phyloP scores from a whole-genome alignment of 2,329 filamentous ascomycete genomes.

The Dryadomyces sulphureus region DNA sequence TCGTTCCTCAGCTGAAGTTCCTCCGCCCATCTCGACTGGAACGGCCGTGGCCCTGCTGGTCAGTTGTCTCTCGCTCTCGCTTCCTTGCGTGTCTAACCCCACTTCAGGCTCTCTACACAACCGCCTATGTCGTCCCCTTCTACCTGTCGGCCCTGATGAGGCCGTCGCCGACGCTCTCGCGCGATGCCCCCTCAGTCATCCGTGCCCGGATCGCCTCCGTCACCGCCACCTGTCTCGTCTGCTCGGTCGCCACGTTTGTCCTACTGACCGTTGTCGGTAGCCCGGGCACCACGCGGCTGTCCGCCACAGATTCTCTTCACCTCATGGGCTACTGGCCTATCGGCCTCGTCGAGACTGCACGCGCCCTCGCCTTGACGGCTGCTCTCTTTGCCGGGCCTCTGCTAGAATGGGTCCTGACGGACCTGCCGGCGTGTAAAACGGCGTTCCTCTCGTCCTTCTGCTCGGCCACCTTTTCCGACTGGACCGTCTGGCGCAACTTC shows the following conservation, averaged over 20 bases:
- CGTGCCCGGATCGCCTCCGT: conserved; percentile 72
- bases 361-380: conserved; percentile 54
- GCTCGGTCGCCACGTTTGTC: conserved; percentile 50
- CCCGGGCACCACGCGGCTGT: conserved; percentile 20
- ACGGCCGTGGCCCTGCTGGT: conserved; percentile 23
- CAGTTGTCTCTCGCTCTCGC: conserved; percentile 3
- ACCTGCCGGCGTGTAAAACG: conserved; percentile 58
- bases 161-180: conserved; percentile 61
- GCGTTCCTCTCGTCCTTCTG: conserved; percentile 42
- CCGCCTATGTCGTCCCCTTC: conserved; percentile 80
- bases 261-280: conserved; percentile 43
- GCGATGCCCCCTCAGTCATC: conserved; percentile 84
- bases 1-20: conserved; percentile 4
- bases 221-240: conserved; percentile 55
- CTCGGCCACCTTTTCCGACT: conserved; percentile 46
- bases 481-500: conserved; percentile 75
- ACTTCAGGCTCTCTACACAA: conserved; percentile 59
- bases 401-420: conserved; percentile 62
- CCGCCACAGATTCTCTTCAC: conserved; percentile 36
- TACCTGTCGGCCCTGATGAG: conserved; percentile 71
- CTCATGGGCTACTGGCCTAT: conserved; percentile 72
- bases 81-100: conserved; percentile 1
- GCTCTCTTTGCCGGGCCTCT: conserved; percentile 75
- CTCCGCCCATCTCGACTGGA: conserved; percentile 24
- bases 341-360: conserved; percentile 46